A percentile compares a stretch with the other conserved stretches of the same genome.
phyloP scores from a whole-genome alignment of 305 asterid species.

The Withania somnifera region DNA sequence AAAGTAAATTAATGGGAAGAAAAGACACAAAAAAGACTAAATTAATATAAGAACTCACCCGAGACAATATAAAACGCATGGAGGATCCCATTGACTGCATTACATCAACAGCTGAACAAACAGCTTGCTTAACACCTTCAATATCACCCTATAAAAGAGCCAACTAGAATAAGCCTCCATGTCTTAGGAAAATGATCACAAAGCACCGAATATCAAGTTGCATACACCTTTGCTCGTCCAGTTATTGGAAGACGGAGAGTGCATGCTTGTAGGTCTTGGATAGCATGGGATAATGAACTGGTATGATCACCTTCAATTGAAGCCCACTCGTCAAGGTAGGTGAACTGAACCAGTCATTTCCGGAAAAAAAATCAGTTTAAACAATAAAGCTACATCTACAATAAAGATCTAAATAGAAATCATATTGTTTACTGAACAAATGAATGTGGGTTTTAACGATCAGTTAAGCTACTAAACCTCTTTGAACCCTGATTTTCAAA shows the following conservation, averaged over 20 bases:
- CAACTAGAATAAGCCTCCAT: not conserved
- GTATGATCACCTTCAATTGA: constrained; percentile 58
- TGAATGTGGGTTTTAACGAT: not conserved
- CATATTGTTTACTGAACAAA: not conserved
- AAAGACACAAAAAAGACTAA: not conserved
- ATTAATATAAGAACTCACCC: constrained; percentile 26
- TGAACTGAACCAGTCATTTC: constrained; percentile 28
- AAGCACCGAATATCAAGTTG: constrained; percentile 2
- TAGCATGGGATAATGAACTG: constrained; percentile 44
- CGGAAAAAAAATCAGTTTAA: not conserved
- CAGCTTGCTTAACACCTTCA: constrained; percentile 53
- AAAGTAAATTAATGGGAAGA: not conserved
- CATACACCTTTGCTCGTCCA: constrained; percentile 77
- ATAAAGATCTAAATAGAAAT: not conserved
- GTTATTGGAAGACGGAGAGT: constrained; percentile 74
- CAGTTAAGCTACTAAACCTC: not conserved
- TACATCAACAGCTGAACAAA: constrained; percentile 70
- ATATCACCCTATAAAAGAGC: constrained; percentile 47
- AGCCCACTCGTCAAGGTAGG: constrained; percentile 68
- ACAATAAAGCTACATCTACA: not conserved
- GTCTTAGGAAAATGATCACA: not conserved
- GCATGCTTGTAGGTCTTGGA: constrained; percentile 70
- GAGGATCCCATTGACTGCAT: constrained; percentile 82
- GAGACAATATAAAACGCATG: constrained; percentile 34
- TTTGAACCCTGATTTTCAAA: not conserved